Percentiles rank a stretch among this genome's conserved stretches.
Evolutionary conservation across 1,284 basidiomycete species (phyloP).

Genomic region (Fomitiporia mediterranea): DNA sequence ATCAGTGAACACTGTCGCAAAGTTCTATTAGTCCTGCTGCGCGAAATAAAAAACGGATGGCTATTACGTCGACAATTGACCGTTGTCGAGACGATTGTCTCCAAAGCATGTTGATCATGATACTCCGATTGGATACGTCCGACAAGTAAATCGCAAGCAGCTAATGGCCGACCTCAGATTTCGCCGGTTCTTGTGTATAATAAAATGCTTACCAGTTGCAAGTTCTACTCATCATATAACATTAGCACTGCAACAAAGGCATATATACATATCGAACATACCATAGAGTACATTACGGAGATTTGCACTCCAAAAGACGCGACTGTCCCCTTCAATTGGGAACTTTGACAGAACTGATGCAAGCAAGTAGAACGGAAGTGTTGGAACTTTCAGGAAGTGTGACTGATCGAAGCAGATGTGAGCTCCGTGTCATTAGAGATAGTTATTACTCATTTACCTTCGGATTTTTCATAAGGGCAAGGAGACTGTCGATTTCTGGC

Average conservation of each 20-base stretch:
- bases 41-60: too few species aligned
- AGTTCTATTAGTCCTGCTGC: too few species aligned
- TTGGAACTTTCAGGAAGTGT: slow-evolving; percentile 78
- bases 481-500: slow-evolving; percentile 54
- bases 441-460: slow-evolving; percentile 63
- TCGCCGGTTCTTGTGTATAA: neutral
- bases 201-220: slow-evolving; percentile 5
- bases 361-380: slow-evolving; percentile 70
- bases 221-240: slow-evolving; percentile 1
- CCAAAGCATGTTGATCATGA: slow-evolving; percentile 33
- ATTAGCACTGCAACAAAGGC: slow-evolving; percentile 25
- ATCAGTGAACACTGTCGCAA: slow-evolving; percentile 15
- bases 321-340: slow-evolving; percentile 64
- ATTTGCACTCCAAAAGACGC: slow-evolving; percentile 60
- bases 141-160: slow-evolving; percentile 34
- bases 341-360: slow-evolving; percentile 71
- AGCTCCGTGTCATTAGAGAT: neutral
- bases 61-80: slow-evolving; percentile 55
- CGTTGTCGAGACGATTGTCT: slow-evolving; percentile 44
- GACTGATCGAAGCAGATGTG: slow-evolving; percentile 41
- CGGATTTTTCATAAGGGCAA: slow-evolving; percentile 66
- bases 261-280: too few species aligned
- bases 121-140: slow-evolving; percentile 35
- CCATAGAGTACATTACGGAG: slow-evolving; percentile 62
- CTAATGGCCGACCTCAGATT: slow-evolving; percentile 25